Evolutionary conservation across 495 filamentous ascomycete genomes (phyloP), one percentile per base, ranked within the genome.

Genomic region (Lepraria neglecta): DNA sequence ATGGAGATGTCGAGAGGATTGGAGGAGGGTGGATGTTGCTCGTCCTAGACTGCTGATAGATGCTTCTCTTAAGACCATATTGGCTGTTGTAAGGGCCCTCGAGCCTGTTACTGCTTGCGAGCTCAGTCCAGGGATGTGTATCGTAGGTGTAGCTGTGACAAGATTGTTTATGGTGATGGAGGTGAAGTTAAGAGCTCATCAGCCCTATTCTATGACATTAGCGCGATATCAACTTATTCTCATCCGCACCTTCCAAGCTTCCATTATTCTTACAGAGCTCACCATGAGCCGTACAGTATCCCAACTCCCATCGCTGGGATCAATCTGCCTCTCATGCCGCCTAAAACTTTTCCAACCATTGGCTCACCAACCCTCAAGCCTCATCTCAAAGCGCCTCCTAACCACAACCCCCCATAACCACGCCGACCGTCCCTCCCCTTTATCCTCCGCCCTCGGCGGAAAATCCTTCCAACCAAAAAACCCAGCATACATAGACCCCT

Each of bases 321-420:
- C 59, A 55, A 43, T 61, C 55, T 47, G 50, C 30, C 42, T 55
- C 15, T 48, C 59, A 54, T 61, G 59, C 17, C 51, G 59, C 19
- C 51, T 52, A 46, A 30, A 38, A 31, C 17, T 55, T 2, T 38
- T 27, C 28, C 51, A 9, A 38, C 12, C 24, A 9, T 40, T 14
- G 9, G 11, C 28, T 21, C 24, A 31, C 55, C 35, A 40, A 4
- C 55, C 57, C 24, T 43, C 60, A n/a, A 59, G n/a, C 27, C 15
- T 14, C 11, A 21, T 3, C 24, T 28, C 11, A 45, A 31, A 40
- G 40, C 46, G 61, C 50, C 54, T 44, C 44, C 42, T 65, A 17
- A 43, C 47, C n/a, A 58, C 55, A 38, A 53, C 65, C 9, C 42
- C 52, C 19, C 57, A 51, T 17, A 12, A 44, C 5, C 9, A 52